Percentiles rank a stretch among this genome's conserved stretches.
phyloP scores from a whole-genome alignment of 2,329 filamentous ascomycete genomes.

The Trichoderma sp. region DNA sequence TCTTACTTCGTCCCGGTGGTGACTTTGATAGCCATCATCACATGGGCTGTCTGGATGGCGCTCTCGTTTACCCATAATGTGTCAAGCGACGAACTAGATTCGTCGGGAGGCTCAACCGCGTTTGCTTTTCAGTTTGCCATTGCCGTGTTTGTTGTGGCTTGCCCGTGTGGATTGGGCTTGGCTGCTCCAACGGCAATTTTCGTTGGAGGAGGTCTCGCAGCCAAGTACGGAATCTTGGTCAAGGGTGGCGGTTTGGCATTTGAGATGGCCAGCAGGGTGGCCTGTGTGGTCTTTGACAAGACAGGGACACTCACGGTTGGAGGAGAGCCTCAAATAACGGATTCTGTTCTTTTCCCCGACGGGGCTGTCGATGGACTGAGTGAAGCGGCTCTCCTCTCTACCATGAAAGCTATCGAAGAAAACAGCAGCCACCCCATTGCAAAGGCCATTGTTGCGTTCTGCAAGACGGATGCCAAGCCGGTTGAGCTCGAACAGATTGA shows the following conservation, averaged over 20 bases:
- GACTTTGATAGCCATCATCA: slow-evolving; percentile 64
- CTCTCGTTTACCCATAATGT: slow-evolving; percentile 59
- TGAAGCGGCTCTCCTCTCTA: slow-evolving; percentile 43
- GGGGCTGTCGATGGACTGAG: slow-evolving; percentile 24
- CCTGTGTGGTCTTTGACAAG: slow-evolving; percentile 84
- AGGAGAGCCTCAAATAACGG: slow-evolving; percentile 67
- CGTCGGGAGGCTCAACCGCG: slow-evolving; percentile 62
- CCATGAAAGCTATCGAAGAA: slow-evolving; percentile 61
- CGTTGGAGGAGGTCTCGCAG: slow-evolving; percentile 75
- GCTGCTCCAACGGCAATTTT: slow-evolving; percentile 86
- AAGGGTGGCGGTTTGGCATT: slow-evolving; percentile 84
- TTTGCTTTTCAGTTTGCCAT: slow-evolving; percentile 82
- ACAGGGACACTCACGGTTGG: slow-evolving; percentile 77
- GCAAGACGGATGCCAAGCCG: slow-evolving; percentile 38
- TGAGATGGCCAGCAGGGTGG: slow-evolving; percentile 74
- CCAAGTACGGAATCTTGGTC: slow-evolving; percentile 74
- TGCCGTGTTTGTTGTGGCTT: slow-evolving; percentile 82
- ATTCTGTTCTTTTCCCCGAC: slow-evolving; percentile 43
- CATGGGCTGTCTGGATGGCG: slow-evolving; percentile 68
- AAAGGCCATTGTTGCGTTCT: slow-evolving; percentile 65
- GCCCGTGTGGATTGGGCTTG: slow-evolving; percentile 77
- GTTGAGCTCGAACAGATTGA: slow-evolving; percentile 46
- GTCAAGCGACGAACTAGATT: slow-evolving; percentile 54
- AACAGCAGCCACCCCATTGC: slow-evolving; percentile 74
- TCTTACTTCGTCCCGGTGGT: slow-evolving; percentile 75